These are phyloP conservation scores for Colletotrichum sp. DNA, from an alignment of 2,329 filamentous ascomycete genomes.

Conservation along the genomic window DNA sequence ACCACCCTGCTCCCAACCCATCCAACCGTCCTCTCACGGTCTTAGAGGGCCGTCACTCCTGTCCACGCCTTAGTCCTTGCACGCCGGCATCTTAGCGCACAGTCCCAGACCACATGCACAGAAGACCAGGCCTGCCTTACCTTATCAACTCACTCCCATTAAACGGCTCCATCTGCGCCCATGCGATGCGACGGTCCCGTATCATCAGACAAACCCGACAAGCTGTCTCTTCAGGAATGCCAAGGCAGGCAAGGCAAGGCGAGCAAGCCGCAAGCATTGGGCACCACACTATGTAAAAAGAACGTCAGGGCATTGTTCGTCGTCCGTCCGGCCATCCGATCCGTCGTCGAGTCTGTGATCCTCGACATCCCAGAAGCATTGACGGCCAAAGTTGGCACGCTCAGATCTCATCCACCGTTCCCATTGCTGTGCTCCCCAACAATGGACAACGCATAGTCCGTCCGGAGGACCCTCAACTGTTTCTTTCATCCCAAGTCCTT, in stretches of 20 bases:
- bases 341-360: slow-evolving; percentile 10
- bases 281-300: not conserved
- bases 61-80: not conserved
- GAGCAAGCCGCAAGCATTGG: not conserved
- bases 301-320: not conserved
- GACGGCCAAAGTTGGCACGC: not conserved
- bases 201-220: slow-evolving; percentile 2
- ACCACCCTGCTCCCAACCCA: not conserved
- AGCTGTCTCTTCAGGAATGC: not conserved
- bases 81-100: slow-evolving; percentile 5
- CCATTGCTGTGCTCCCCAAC: not conserved
- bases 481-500: not conserved
- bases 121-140: not conserved
- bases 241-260: not conserved
- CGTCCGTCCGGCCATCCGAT: slow-evolving; percentile 14
- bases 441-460: slow-evolving; percentile 13
- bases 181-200: slow-evolving; percentile 1
- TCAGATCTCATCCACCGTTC: not conserved
- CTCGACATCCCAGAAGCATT: slow-evolving; percentile 17
- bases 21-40: not conserved
- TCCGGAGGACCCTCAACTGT: not conserved
- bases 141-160: not conserved
- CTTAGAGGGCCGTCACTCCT: not conserved
- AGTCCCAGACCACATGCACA: not conserved
- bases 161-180: not conserved